phyloP scores from a whole-genome alignment of 768 basidiomycete species.

The Auricularia auricula-judae region DNA sequence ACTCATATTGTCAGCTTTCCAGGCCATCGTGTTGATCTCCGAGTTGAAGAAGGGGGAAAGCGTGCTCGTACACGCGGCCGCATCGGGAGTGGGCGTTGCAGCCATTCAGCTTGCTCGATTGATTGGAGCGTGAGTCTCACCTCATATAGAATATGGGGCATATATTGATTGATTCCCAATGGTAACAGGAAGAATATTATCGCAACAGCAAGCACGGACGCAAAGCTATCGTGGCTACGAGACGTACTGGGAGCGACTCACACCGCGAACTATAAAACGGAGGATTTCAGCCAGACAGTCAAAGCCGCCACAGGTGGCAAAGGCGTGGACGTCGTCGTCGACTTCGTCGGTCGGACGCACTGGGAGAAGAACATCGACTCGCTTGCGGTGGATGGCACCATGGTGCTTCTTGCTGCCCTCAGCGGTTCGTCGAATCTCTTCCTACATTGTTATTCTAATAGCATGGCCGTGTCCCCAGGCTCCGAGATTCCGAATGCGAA shows the following conservation, averaged over 20 bases:
- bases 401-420: slow-evolving; percentile 55
- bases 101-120: slow-evolving; percentile 77
- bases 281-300: slow-evolving; percentile 68
- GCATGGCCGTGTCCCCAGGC: slow-evolving; percentile 27
- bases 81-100: slow-evolving; percentile 81
- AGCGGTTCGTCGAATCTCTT: slow-evolving; percentile 36
- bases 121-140: slow-evolving; percentile 52
- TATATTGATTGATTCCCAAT: slow-evolving; percentile 1
- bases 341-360: slow-evolving; percentile 71
- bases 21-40: slow-evolving; percentile 55
- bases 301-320: slow-evolving; percentile 54
- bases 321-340: slow-evolving; percentile 77
- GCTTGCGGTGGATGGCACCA: slow-evolving; percentile 60
- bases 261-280: slow-evolving; percentile 73
- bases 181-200: slow-evolving; percentile 50
- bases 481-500: background rate
- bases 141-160: slow-evolving; percentile 2
- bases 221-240: slow-evolving; percentile 71
- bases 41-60: slow-evolving; percentile 58
- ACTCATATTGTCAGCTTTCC: slow-evolving; percentile 33
- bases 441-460: background rate
- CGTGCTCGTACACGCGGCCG: slow-evolving; percentile 84
- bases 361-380: slow-evolving; percentile 63
- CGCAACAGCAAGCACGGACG: slow-evolving; percentile 75
- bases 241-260: slow-evolving; percentile 61